Percentiles rank a stretch among this genome's conserved stretches.
Evolutionary conservation across 371 early-diverging fungal genomes (phyloP).

Genomic region (Batkoa obscura): DNA sequence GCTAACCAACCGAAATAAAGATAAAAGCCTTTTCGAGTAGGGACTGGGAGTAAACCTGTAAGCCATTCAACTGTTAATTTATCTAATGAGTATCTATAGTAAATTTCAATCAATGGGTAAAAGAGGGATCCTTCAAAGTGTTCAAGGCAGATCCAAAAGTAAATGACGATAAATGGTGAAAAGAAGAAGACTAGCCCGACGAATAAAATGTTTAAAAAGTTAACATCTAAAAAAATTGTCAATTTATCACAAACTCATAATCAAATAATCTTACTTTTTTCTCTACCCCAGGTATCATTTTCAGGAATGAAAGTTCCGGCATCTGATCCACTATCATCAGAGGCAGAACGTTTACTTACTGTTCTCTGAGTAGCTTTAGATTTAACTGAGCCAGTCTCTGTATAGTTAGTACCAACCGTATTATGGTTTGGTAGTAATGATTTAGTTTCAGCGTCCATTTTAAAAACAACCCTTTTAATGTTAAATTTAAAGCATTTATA

Average conservation of each 20-base stretch:
- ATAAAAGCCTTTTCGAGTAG: conserved; percentile 20
- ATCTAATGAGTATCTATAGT: no score
- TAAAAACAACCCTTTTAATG: no score
- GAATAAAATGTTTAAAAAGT: conserved; percentile 20
- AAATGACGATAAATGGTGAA: conserved; percentile 41
- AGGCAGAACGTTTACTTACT: no score
- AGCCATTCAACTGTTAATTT: conserved; percentile 10
- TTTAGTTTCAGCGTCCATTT: no score
- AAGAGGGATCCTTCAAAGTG: conserved; percentile 37
- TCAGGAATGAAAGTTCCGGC: no score
- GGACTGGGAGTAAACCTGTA: conserved; percentile 18
- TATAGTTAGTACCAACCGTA: no score
- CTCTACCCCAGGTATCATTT: conserved; percentile 4
- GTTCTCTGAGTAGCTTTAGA: no score
- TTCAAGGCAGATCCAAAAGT: conserved; percentile 41
- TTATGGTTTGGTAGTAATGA: no score
- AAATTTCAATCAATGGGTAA: conserved; percentile 21
- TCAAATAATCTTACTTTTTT: neutral
- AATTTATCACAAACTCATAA: neutral
- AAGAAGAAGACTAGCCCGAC: conserved; percentile 26
- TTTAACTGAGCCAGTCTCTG: no score
- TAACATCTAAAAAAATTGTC: conserved; percentile 20
- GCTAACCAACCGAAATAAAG: conserved; percentile 42
- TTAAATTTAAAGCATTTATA: no score
- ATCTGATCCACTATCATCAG: no score